Conservation (phyloP, 148 eudicot genomes). For the Polygonum aviculare region DNA sequence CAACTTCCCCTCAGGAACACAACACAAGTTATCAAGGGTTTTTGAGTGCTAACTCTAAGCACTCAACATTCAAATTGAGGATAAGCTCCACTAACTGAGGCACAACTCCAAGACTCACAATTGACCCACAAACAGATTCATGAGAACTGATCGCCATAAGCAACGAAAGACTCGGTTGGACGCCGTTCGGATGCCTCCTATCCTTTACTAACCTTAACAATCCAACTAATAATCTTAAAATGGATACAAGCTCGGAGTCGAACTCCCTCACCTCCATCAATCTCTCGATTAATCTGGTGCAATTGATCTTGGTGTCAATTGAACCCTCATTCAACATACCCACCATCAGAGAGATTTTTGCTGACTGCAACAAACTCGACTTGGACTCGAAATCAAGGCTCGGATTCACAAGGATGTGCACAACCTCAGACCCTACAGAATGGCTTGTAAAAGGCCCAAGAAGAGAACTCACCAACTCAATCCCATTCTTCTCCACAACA, state of each 20-base stretch:
- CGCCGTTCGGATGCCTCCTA: slow-evolving; percentile 52
- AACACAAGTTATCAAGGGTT: slow-evolving; percentile 37
- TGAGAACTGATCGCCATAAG: slow-evolving; percentile 47
- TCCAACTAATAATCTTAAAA: slow-evolving; percentile 81
- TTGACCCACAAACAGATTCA: slow-evolving; percentile 35
- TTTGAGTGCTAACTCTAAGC: slow-evolving; percentile 55
- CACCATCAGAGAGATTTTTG: slow-evolving; percentile 62
- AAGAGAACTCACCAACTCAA: slow-evolving; percentile 37
- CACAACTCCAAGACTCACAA: slow-evolving; percentile 61
- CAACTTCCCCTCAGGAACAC: slow-evolving; percentile 36
- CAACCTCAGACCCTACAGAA: slow-evolving; percentile 71
- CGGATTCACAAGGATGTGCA: slow-evolving; percentile 63
- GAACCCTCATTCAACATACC: slow-evolving; percentile 89
- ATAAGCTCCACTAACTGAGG: slow-evolving; percentile 55
- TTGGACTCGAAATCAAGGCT: slow-evolving; percentile 39
- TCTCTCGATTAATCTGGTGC: slow-evolving; percentile 48
- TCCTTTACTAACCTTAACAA: slow-evolving; percentile 69
- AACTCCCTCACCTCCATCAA: slow-evolving; percentile 44
- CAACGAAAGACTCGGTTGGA: slow-evolving; percentile 48
- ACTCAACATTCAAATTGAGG: slow-evolving; percentile 43
- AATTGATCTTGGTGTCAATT: slow-evolving; percentile 68
- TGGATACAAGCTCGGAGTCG: slow-evolving; percentile 47
- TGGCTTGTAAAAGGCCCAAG: slow-evolving; percentile 76
- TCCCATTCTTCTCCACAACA: slow-evolving; percentile 52
- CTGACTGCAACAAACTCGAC: slow-evolving; percentile 52